Conservation (phyloP, 116 monocot genomes). For the Trichopus zeylanicus region DNA sequence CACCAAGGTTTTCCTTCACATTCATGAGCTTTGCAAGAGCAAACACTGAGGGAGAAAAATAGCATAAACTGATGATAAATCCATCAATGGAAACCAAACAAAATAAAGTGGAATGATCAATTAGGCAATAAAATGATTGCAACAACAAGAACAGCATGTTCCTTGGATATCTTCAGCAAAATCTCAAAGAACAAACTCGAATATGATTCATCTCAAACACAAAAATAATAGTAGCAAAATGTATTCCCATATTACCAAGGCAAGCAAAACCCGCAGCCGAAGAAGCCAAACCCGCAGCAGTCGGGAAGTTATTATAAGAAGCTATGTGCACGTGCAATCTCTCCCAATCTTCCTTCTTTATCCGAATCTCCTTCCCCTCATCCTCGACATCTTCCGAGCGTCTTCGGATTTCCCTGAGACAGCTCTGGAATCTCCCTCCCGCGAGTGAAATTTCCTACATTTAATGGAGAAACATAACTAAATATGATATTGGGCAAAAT, state of each 20-base stretch:
- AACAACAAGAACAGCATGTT: too few relatives aligned
- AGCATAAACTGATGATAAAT: neutral
- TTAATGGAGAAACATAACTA: too few relatives aligned
- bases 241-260: conserved; percentile 64
- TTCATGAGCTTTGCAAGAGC: conserved; percentile 97
- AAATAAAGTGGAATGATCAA: too few relatives aligned
- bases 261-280: conserved; percentile 97
- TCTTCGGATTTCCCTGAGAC: conserved; percentile 70
- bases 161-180: too few relatives aligned
- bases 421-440: conserved; percentile 83
- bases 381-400: conserved; percentile 59
- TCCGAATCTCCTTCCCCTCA: conserved; percentile 62
- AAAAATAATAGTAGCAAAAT: too few relatives aligned
- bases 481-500: too few relatives aligned
- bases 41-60: conserved; percentile 43
- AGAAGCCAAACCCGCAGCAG: conserved; percentile 89
- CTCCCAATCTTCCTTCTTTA: conserved; percentile 68
- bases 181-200: too few relatives aligned
- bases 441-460: conserved; percentile 56
- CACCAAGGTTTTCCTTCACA: conserved; percentile 58
- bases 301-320: conserved; percentile 92
- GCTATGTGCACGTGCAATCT: conserved; percentile 78
- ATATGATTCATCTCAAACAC: neutral
- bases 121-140: too few relatives aligned
- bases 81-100: neutral